Conservation (phyloP, 1,139 yeast genomes). For the Casaregolazyma suthepensis region DNA sequence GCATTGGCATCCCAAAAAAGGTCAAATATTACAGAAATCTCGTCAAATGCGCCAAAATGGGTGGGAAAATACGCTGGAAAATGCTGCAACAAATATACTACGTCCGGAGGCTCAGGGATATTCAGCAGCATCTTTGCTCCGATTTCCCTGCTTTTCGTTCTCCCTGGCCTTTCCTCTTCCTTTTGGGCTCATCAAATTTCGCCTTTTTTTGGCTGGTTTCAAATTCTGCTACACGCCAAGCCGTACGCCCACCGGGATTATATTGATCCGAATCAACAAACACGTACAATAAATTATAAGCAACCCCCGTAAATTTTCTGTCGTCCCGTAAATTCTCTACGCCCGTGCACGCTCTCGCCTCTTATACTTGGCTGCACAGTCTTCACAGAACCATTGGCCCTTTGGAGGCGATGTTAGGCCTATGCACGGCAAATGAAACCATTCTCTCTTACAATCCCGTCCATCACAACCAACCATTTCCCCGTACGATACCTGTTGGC, state of each 20-base stretch:
- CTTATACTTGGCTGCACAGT: constrained; percentile 44
- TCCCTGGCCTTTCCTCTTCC: neutral
- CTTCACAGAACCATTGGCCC: constrained; percentile 97
- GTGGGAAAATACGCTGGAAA: no score
- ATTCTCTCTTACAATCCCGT: constrained; percentile 83
- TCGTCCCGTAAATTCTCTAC: neutral
- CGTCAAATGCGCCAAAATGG: no score
- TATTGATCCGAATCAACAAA: neutral
- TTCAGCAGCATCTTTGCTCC: no score
- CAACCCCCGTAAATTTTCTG: neutral
- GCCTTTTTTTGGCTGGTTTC: neutral
- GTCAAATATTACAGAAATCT: neutral
- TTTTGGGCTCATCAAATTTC: neutral
- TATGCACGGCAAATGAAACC: constrained; percentile 97
- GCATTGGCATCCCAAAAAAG: neutral
- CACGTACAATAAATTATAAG: neutral
- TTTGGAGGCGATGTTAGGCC: constrained; percentile 87
- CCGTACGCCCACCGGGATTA: neutral
- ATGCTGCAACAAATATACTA: no score
- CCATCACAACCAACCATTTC: constrained; percentile 99
- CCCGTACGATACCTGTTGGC: constrained; percentile 94
- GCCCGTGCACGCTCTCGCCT: constrained; percentile 12
- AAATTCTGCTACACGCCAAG: neutral
- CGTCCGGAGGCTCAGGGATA: no score
- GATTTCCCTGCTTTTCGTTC: no score